Evolutionary conservation across 2,329 filamentous ascomycete genomes (phyloP), one percentile per base, ranked within the genome.

Genomic region (Escovopsis sp.): DNA sequence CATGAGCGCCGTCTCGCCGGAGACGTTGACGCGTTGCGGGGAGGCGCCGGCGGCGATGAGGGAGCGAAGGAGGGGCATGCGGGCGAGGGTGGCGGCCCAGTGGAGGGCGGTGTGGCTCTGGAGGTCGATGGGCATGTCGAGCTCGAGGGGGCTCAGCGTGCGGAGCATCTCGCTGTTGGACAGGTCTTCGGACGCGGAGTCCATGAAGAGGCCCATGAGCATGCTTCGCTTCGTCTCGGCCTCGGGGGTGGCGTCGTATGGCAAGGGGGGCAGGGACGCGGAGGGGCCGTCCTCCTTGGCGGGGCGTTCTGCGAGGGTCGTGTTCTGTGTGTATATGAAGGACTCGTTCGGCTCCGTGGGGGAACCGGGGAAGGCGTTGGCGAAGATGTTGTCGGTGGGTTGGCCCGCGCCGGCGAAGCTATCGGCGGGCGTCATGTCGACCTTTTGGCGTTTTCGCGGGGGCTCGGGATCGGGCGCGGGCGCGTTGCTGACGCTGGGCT

Each of bases 1-100:
- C 70, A 96, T 94, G 30, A 98, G 61, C 0, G 90, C 84, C 1
- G 87, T 94, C 56, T 96, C 87, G 12, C 90, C 90, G 2, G 79
- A 80, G 17, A 78, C 76, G 49, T 96, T 98, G 1, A 93, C 79
- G 21, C 90, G 74, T 52, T 79, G 83, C 32, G 93, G 85, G 45
- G 79, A 93, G 1, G 88, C 87, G 2, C 90, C 90, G 32, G 80
- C 79, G 5, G 76, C 68, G 37, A 96, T 82, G 10, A 98, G 67
- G 0, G 87, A 71, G 36, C 82, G 76, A 38, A 96, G 65, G 5
- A 98, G 66, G 1, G 82, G 72, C 53, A 93, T 79, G 13, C 88
- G 79, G 3, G 86, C 86, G 32, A 98, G 66, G 4, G 90, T 94
- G 5, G 90, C 86, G 3, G 90, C 90, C 90, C 90, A 98, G 51